Base-by-base conservation (phyloP, 2,329 filamentous ascomycete species). In the Boeremia exigua region DNA sequence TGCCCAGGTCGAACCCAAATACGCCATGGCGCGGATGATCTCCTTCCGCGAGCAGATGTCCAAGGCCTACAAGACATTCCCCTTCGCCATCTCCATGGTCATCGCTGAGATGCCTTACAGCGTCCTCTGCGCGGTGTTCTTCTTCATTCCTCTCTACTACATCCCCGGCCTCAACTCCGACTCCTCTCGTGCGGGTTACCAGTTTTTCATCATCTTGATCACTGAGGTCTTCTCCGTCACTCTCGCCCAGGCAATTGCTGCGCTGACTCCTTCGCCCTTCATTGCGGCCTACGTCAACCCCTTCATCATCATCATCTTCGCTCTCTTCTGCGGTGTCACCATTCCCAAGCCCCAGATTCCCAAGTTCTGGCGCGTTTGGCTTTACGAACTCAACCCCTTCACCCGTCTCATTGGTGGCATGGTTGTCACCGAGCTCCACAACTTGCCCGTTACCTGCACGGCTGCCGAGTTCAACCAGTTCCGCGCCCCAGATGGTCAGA, bases 211-310 rank as follows among this genome's bases (percentile, higher is more conserved):
- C 78, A 78, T 96, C 4, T 81, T 96, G 49, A 83, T 94, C 66
- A 94, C 90, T 0, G 92, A 96, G 72, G 74, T 96, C 44, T 96
- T 96, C 78, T 87, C 89, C 8, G 88, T 96, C 34, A 92, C 90
- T 0, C 79, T 96, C 2, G 92, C 84, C 3, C 92, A 78, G 71
- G 85, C 85, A 53, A 82, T 96, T 4, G 88, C 90, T 0, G 87
- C 92, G 0, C 77, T 94, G 52, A 95, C 91, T 0, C 91, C 92
- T 0, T 87, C 85, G 23, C 86, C 90, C 2, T 92, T 92, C 76
- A 90, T 96, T 65, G 87, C 90, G 0, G 86, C 88, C 12, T 86
- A 94, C 63, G 83, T 91, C 62, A 92, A 96, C 66, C 92, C 92
- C 0, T 68, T 68, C 55, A 48, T 63, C 40, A 60, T 65, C 32